Conservation (phyloP, 169 alveolate species). For the Plasmodium inui region DNA sequence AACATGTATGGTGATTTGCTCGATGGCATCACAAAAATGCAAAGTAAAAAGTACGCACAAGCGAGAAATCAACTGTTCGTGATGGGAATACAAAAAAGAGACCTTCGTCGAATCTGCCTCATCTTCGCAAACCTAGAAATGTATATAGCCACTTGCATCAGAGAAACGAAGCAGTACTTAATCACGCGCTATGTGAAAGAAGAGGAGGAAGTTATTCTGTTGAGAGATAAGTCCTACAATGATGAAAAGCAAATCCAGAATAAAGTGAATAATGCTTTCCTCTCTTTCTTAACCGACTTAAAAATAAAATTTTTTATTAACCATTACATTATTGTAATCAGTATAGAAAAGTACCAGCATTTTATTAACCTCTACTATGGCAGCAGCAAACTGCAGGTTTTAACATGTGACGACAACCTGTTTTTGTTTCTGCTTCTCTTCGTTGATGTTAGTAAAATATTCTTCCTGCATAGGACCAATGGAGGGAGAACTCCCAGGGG, state of each 20-base stretch:
- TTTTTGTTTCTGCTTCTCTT: constrained; percentile 40
- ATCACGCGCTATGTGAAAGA: constrained; percentile 10
- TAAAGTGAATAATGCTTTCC: constrained; percentile 33
- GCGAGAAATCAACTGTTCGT: neutral
- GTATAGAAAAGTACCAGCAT: constrained; percentile 35
- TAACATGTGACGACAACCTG: neutral
- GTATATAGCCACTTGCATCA: constrained; percentile 14
- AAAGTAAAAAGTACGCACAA: constrained; percentile 6
- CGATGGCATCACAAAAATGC: neutral
- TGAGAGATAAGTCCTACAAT: neutral
- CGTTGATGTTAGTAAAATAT: constrained; percentile 63
- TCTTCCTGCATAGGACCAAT: constrained; percentile 8
- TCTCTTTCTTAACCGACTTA: constrained; percentile 28
- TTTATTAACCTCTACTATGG: constrained; percentile 39
- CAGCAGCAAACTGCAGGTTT: neutral
- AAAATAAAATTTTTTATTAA: constrained; percentile 53
- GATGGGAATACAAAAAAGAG: constrained; percentile 18
- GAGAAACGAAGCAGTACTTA: constrained; percentile 19
- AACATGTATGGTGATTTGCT: constrained; percentile 1
- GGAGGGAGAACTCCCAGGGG: neutral
- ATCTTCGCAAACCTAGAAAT: constrained; percentile 28
- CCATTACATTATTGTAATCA: constrained; percentile 54
- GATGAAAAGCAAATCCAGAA: neutral
- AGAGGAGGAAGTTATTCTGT: neutral
- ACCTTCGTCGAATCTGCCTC: constrained; percentile 17